phyloP scores from a whole-genome alignment of 305 asterid genomes.

The Solanum hybrid region DNA sequence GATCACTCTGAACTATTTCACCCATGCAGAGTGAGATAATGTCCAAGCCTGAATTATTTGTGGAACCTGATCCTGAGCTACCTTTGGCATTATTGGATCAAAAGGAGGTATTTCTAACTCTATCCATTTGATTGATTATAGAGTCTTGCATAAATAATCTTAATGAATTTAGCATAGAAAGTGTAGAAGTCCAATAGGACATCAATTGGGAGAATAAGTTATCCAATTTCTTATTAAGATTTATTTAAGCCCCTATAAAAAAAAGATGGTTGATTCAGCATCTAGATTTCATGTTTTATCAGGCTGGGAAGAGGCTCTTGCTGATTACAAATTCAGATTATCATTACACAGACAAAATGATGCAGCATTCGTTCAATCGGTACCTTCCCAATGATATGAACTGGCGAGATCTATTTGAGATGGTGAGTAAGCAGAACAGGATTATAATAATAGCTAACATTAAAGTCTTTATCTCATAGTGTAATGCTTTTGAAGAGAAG shows the following conservation, averaged over 20 bases:
- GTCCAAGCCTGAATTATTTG: constrained; percentile 90
- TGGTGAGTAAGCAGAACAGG: constrained; percentile 37
- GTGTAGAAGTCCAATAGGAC: neutral
- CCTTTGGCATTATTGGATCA: constrained; percentile 90
- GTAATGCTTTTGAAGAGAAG: neutral
- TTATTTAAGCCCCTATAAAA: neutral
- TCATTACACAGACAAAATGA: constrained; percentile 89
- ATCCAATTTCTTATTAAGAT: neutral
- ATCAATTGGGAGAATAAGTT: neutral
- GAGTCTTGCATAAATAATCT: neutral
- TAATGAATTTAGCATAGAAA: neutral
- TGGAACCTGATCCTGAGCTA: constrained; percentile 90
- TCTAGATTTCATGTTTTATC: constrained; percentile 23
- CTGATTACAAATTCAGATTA: constrained; percentile 90
- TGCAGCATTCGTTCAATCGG: constrained; percentile 86
- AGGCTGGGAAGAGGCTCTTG: constrained; percentile 85
- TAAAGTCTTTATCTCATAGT: neutral
- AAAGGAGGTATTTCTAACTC: constrained; percentile 48
- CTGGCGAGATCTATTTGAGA: constrained; percentile 88
- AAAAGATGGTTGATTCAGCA: neutral
- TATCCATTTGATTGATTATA: neutral
- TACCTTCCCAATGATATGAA: constrained; percentile 88
- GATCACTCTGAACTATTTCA: constrained; percentile 21
- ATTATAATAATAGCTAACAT: neutral
- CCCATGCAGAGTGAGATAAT: constrained; percentile 66